A percentile compares a stretch with the other conserved stretches of the same genome.
Conservation (phyloP, 1,284 basidiomycete genomes). For the Heliocybe sulcata region DNA sequence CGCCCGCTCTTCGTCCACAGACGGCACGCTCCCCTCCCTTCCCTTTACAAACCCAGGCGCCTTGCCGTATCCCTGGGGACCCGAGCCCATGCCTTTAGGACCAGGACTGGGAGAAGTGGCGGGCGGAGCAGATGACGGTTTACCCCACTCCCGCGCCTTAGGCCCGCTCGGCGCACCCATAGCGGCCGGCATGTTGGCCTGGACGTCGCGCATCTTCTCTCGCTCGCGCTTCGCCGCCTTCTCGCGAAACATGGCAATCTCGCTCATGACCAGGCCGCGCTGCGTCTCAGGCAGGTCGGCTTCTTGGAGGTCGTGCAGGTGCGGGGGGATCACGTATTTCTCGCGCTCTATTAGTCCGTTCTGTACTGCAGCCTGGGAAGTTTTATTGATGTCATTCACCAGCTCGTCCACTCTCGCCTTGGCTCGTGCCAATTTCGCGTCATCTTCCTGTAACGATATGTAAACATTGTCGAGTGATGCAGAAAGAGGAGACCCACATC, state of each 20-base stretch:
- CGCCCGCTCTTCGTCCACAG: slow-evolving; percentile 29
- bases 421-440: slow-evolving; percentile 44
- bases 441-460: slow-evolving; percentile 47
- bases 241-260: slow-evolving; percentile 91
- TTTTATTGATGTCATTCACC: slow-evolving; percentile 39
- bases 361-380: slow-evolving; percentile 60
- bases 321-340: slow-evolving; percentile 86
- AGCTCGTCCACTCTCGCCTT: slow-evolving; percentile 26
- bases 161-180: slow-evolving; percentile 56
- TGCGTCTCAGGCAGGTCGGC: slow-evolving; percentile 95
- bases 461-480: background rate
- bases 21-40: slow-evolving; percentile 34
- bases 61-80: slow-evolving; percentile 68
- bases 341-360: slow-evolving; percentile 66
- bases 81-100: slow-evolving; percentile 42
- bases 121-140: slow-evolving; percentile 28
- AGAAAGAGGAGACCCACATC: slow-evolving; percentile 45
- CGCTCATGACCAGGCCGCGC: slow-evolving; percentile 87
- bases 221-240: slow-evolving; percentile 80
- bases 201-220: slow-evolving; percentile 74
- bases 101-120: background rate
- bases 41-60: slow-evolving; percentile 75
- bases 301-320: slow-evolving; percentile 91
- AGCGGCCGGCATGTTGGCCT: slow-evolving; percentile 42
- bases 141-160: slow-evolving; percentile 72